Evolutionary conservation across 2,329 filamentous ascomycete genomes (phyloP).

Genomic region (Graphium sp.): DNA sequence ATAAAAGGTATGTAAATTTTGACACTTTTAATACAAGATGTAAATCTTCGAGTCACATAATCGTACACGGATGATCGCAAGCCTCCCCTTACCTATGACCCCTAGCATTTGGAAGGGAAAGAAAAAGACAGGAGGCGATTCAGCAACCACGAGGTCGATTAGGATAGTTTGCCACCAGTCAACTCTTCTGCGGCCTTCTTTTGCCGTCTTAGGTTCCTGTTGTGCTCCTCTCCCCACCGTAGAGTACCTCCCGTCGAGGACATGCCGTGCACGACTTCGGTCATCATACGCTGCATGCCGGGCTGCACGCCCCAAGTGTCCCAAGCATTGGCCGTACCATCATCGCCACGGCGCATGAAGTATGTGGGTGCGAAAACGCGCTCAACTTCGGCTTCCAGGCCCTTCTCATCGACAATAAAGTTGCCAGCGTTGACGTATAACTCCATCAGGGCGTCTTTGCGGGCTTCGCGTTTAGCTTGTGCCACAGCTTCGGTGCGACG

Average conservation of each 20-base stretch:
- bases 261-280: slow-evolving; percentile 15
- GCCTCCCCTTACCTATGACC: too few species aligned
- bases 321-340: slow-evolving; percentile 32
- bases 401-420: slow-evolving; percentile 72
- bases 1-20: slow-evolving; percentile 3
- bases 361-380: slow-evolving; percentile 53
- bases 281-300: slow-evolving; percentile 26
- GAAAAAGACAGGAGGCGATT: slow-evolving; percentile 4
- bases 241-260: too few species aligned
- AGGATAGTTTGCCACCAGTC: slow-evolving; percentile 39
- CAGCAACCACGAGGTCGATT: slow-evolving; percentile 7
- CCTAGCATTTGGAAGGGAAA: too few species aligned
- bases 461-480: slow-evolving; percentile 35
- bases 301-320: slow-evolving; percentile 27
- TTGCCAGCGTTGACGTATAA: slow-evolving; percentile 77
- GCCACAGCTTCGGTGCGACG: slow-evolving; percentile 23
- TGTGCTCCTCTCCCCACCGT: too few species aligned
- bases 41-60: too few species aligned
- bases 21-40: slow-evolving; percentile 3
- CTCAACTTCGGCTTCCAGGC: slow-evolving; percentile 60
- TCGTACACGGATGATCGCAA: too few species aligned
- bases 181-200: slow-evolving; percentile 40
- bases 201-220: slow-evolving; percentile 31
- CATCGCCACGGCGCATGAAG: slow-evolving; percentile 19
- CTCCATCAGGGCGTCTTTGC: slow-evolving; percentile 60